Conservation (phyloP, 345 rosid genomes). For the Reutealis trisperma region DNA sequence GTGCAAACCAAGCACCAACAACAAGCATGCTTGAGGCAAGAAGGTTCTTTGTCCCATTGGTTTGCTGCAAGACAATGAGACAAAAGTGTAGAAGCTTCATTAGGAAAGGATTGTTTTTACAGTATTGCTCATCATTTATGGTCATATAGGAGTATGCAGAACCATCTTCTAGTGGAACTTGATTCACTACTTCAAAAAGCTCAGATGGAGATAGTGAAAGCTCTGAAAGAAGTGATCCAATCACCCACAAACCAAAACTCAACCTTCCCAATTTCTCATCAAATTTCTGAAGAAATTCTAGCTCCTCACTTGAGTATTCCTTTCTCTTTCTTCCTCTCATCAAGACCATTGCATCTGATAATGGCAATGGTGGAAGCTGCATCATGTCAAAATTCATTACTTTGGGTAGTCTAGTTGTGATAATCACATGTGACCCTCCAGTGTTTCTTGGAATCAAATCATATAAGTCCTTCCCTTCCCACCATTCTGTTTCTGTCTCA, state of each 20-base stretch:
- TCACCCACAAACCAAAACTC: constrained; percentile 73
- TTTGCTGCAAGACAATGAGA: constrained; percentile 63
- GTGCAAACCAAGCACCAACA: constrained; percentile 91
- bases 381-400: constrained; percentile 72
- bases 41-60: constrained; percentile 57
- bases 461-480: constrained; percentile 91
- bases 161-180: constrained; percentile 54
- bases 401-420: constrained; percentile 76
- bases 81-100: constrained; percentile 62
- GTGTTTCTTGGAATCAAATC: constrained; percentile 87
- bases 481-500: constrained; percentile 89
- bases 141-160: constrained; percentile 42
- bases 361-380: constrained; percentile 55
- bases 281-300: constrained; percentile 60
- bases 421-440: constrained; percentile 79
- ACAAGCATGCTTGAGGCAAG: constrained; percentile 76
- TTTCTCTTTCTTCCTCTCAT: constrained; percentile 69
- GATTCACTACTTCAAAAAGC: constrained; percentile 72
- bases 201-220: constrained; percentile 67
- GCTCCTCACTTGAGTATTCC: constrained; percentile 59
- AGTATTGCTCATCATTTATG: constrained; percentile 61
- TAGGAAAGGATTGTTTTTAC: constrained; percentile 66
- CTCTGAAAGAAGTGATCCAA: constrained; percentile 78
- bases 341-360: constrained; percentile 69
- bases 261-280: constrained; percentile 73